Conservation (phyloP, 768 basidiomycete species). For the Lactifluus volemus region DNA sequence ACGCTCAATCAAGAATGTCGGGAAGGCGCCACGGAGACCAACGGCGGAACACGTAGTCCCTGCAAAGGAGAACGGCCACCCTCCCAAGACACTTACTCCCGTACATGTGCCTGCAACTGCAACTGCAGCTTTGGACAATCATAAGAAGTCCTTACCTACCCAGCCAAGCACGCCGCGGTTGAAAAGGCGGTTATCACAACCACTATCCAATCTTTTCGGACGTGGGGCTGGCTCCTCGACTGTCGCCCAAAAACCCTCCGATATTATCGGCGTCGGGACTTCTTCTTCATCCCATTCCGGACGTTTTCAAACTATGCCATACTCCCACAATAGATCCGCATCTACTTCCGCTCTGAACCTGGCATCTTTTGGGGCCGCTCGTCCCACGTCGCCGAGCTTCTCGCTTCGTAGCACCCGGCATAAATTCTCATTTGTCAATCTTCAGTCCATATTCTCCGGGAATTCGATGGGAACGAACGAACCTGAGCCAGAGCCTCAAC, state of each 20-base stretch:
- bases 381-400: slow-evolving; percentile 19
- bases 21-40: slow-evolving; percentile 20
- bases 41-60: slow-evolving; percentile 3
- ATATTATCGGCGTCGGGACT: background rate
- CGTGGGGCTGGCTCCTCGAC: slow-evolving; percentile 13
- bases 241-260: background rate
- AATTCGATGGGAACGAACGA: background rate
- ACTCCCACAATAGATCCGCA: slow-evolving; percentile 4
- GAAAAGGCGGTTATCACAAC: slow-evolving; percentile 22
- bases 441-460: slow-evolving; percentile 27
- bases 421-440: slow-evolving; percentile 28
- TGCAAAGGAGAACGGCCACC: slow-evolving; percentile 4
- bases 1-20: slow-evolving; percentile 30
- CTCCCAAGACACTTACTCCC: background rate
- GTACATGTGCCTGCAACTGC: background rate
- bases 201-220: slow-evolving; percentile 26
- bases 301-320: slow-evolving; percentile 6
- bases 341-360: slow-evolving; percentile 14
- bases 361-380: background rate
- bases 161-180: slow-evolving; percentile 21
- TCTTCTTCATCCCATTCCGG: background rate
- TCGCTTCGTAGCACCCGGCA: slow-evolving; percentile 25
- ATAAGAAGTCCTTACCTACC: slow-evolving; percentile 12
- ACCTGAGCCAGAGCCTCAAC: slow-evolving; percentile 8
- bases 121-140: background rate